Conservation (phyloP, 78 protist genomes). For the Dictyostelium capitatum region DNA sequence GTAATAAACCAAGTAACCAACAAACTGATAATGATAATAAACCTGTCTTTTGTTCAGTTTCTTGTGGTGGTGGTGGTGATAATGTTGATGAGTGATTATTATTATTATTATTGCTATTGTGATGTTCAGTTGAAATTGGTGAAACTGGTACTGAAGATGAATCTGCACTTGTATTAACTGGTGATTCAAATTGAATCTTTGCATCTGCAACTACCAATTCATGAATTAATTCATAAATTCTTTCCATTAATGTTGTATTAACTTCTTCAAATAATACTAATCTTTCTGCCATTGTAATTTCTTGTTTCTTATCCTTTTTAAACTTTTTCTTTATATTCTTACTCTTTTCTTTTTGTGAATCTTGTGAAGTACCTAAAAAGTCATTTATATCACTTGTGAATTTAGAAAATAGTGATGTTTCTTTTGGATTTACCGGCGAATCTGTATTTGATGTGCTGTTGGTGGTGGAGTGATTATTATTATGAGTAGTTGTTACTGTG, state of each 20-base stretch:
- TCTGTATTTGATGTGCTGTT: not conserved
- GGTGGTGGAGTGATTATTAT: not conserved
- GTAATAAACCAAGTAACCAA: slow-evolving; percentile 69
- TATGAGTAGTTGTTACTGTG: too few species aligned
- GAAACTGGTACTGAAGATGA: not conserved
- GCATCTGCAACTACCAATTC: slow-evolving; percentile 75
- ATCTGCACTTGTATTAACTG: not conserved
- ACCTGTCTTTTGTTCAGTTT: slow-evolving; percentile 35
- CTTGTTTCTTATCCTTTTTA: slow-evolving; percentile 45
- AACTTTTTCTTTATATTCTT: slow-evolving; percentile 50
- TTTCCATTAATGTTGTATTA: slow-evolving; percentile 36
- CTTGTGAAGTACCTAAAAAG: not conserved
- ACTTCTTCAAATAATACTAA: slow-evolving; percentile 56
- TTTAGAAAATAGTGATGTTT: not conserved
- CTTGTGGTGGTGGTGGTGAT: not conserved
- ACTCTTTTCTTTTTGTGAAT: not conserved
- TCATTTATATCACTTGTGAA: slow-evolving; percentile 37
- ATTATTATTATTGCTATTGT: not conserved
- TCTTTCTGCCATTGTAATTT: slow-evolving; percentile 53
- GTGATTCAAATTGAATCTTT: slow-evolving; percentile 22
- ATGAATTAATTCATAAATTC: slow-evolving; percentile 52
- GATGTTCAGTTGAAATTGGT: not conserved
- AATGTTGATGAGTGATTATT: not conserved
- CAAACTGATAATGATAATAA: slow-evolving; percentile 59
- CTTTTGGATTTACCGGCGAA: not conserved